These are phyloP conservation scores for Trichosporon ovoides DNA, from an alignment of 1,284 basidiomycete genomes.

Conservation along the genomic window DNA sequence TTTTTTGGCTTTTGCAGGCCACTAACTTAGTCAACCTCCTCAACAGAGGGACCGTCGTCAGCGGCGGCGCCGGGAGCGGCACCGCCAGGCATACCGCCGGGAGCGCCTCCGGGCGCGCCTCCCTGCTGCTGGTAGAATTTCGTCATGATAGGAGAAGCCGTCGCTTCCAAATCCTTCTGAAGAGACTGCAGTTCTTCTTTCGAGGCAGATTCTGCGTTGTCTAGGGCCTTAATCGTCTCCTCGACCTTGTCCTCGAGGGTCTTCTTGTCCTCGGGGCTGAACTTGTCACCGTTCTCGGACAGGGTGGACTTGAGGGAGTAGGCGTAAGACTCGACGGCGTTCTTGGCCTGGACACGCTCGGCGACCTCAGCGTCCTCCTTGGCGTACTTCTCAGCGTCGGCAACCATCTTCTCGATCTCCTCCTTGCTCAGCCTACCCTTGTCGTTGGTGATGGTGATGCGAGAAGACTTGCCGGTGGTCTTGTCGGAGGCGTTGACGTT, in stretches of 20 bases:
- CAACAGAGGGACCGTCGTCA: conserved; percentile 55
- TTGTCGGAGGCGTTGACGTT: conserved; percentile 91
- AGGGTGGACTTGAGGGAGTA: conserved; percentile 95
- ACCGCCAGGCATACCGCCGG: conserved; percentile 53
- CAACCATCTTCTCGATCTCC: conserved; percentile 96
- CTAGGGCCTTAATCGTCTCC: conserved; percentile 83
- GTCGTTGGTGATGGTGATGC: conserved; percentile 97
- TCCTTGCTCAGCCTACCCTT: conserved; percentile 98
- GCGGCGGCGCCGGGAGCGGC: conserved; percentile 53
- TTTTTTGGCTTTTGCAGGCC: too few species aligned
- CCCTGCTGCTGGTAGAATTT: conserved; percentile 74
- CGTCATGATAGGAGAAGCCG: conserved; percentile 73
- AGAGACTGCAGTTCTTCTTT: conserved; percentile 87
- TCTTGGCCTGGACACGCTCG: conserved; percentile 70
- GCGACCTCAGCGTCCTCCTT: conserved; percentile 50
- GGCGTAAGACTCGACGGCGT: conserved; percentile 64
- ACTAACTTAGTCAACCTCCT: conserved; percentile 59
- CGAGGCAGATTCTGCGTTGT: conserved; percentile 70
- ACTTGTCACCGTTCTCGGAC: conserved; percentile 77
- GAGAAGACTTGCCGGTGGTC: conserved; percentile 73
- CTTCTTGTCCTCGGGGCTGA: conserved; percentile 79
- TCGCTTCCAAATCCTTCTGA: conserved; percentile 90
- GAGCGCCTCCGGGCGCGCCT: conserved; percentile 58
- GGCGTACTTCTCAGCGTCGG: conserved; percentile 76
- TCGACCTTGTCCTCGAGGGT: conserved; percentile 79